These are phyloP conservation scores for Graphilbum sp. DNA, from an alignment of 2,329 filamentous ascomycete species.

Conservation along the genomic window DNA sequence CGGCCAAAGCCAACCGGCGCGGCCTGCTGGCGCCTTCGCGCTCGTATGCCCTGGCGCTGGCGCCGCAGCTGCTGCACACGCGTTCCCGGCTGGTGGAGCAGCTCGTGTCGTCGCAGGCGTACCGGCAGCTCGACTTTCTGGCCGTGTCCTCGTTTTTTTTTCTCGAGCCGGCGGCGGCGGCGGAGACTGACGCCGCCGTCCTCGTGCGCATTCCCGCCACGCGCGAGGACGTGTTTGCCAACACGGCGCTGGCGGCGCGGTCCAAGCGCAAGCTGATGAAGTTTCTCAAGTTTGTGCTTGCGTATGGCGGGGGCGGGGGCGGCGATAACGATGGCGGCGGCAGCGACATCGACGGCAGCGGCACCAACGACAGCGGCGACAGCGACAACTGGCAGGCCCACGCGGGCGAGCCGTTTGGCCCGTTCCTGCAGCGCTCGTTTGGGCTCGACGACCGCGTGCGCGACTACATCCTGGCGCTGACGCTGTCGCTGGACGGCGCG, in stretches of 20 bases:
- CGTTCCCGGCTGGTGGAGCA: conserved; percentile 61
- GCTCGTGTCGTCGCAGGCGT: conserved; percentile 78
- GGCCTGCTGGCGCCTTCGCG: too few relatives aligned
- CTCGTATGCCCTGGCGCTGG: conserved; percentile 70
- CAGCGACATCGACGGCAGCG: neutral
- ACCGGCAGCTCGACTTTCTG: conserved; percentile 81
- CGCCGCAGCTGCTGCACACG: conserved; percentile 75
- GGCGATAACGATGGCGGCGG: conserved; percentile 15
- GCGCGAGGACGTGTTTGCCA: conserved; percentile 80
- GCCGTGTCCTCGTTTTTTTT: conserved; percentile 90
- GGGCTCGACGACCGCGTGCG: conserved; percentile 53
- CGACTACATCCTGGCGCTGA: conserved; percentile 47
- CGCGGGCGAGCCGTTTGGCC: conserved; percentile 33
- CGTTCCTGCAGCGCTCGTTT: conserved; percentile 46
- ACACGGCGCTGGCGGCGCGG: conserved; percentile 56
- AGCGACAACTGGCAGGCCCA: conserved; percentile 35
- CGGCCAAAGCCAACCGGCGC: too few relatives aligned
- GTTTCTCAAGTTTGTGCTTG: conserved; percentile 73
- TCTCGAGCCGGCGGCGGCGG: conserved; percentile 24
- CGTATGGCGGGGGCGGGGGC: conserved; percentile 26
- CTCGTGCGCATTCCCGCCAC: conserved; percentile 69
- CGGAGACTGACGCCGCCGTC: conserved; percentile 4
- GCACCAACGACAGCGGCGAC: neutral
- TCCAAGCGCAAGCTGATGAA: conserved; percentile 84
- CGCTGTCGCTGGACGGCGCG: conserved; percentile 51